Evolutionary conservation across 2,329 filamentous ascomycete species (phyloP).

Genomic region (Fusarium sp.): DNA sequence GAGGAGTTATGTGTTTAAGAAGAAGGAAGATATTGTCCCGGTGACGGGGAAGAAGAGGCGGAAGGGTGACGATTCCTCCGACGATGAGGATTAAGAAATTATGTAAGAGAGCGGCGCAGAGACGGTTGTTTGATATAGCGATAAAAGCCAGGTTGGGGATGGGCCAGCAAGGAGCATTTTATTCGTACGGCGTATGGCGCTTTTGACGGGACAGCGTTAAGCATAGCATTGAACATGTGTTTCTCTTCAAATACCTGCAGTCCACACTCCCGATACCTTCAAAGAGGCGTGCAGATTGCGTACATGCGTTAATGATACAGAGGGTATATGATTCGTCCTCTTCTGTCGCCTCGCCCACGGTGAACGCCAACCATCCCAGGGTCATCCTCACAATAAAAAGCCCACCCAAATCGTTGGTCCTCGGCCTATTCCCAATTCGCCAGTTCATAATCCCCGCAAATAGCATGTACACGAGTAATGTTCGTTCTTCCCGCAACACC

Average conservation of each 20-base stretch:
- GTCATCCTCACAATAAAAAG: neutral
- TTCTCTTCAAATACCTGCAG: neutral
- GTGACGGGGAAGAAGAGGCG: constrained; percentile 46
- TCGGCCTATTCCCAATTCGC: neutral
- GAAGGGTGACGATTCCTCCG: constrained; percentile 49
- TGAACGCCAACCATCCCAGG: constrained; percentile 1
- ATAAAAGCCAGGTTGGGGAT: neutral
- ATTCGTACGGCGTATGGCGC: constrained; percentile 25
- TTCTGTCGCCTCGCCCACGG: neutral
- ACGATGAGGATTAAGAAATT: constrained; percentile 45
- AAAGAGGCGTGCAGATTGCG: neutral
- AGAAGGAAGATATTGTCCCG: constrained; percentile 62
- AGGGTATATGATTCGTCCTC: constrained; percentile 12
- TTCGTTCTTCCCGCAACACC: constrained; percentile 16
- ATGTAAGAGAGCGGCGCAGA: neutral
- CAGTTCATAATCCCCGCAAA: neutral
- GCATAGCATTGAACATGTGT: neutral
- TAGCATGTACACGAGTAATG: constrained; percentile 1
- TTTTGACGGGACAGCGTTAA: neutral
- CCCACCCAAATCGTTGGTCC: neutral
- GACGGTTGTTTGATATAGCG: neutral
- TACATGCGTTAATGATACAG: neutral
- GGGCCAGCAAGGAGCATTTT: neutral
- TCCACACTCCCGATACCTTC: neutral
- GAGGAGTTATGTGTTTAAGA: constrained; percentile 72